Percentiles rank a stretch among this genome's conserved stretches.
Evolutionary conservation across 768 basidiomycete genomes (phyloP).

Genomic region (Serendipita sp.): DNA sequence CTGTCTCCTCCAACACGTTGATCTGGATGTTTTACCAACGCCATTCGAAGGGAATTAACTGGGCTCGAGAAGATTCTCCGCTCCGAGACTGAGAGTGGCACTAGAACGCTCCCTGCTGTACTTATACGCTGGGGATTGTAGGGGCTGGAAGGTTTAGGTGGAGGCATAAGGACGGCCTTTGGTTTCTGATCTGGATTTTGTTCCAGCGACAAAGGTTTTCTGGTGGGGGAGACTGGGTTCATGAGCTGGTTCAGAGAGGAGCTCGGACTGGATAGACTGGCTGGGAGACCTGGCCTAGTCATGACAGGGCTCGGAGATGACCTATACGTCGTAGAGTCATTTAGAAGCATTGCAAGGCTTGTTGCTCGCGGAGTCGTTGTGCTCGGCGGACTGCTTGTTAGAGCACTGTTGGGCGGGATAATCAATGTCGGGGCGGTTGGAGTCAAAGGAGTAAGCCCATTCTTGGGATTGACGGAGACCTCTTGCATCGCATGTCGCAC

Average conservation of each 20-base stretch:
- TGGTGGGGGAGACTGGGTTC: constrained; percentile 1
- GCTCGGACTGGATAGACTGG: neutral
- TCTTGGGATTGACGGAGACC: neutral
- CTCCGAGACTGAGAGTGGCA: constrained; percentile 49
- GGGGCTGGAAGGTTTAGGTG: constrained; percentile 25
- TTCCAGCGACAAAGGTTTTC: neutral
- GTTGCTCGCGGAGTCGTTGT: neutral
- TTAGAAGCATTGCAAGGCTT: constrained; percentile 3
- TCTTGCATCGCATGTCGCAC: neutral
- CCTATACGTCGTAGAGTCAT: constrained; percentile 2
- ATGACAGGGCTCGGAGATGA: constrained; percentile 5
- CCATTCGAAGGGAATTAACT: constrained; percentile 10
- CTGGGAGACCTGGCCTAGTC: neutral
- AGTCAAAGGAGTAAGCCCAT: neutral
- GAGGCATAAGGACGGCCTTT: constrained; percentile 17
- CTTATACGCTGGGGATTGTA: constrained; percentile 56
- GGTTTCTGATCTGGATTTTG: neutral
- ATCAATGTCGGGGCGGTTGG: neutral
- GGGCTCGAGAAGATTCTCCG: constrained; percentile 30
- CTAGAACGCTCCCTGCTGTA: constrained; percentile 42
- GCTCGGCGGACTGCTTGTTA: neutral
- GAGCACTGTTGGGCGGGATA: neutral
- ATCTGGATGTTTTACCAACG: constrained; percentile 19
- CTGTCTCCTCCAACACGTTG: neutral
- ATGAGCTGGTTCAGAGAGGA: neutral